Conservation (phyloP, 2,329 filamentous ascomycete genomes). For the Hypocrella siamensis region DNA sequence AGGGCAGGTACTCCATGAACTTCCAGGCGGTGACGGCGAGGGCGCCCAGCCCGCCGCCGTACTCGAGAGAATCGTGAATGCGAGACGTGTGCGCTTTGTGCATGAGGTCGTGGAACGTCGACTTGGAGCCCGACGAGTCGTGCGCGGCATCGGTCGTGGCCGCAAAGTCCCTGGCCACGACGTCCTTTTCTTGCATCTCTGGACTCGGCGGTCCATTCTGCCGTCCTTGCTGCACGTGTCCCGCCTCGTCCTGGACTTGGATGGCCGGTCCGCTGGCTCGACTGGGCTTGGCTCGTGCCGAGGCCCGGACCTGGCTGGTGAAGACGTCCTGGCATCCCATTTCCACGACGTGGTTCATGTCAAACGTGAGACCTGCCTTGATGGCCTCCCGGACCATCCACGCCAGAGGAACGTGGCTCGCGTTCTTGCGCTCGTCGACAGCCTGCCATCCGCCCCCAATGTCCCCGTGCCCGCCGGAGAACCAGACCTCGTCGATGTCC, state of each 20-base stretch:
- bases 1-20: slow-evolving; percentile 69
- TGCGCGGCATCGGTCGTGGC: not conserved
- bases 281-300: slow-evolving; percentile 1
- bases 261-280: slow-evolving; percentile 9
- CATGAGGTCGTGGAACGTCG: slow-evolving; percentile 40
- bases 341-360: slow-evolving; percentile 48
- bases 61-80: slow-evolving; percentile 59
- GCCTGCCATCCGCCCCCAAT: slow-evolving; percentile 63
- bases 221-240: slow-evolving; percentile 6
- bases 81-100: slow-evolving; percentile 35
- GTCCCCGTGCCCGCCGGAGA: slow-evolving; percentile 64
- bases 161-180: slow-evolving; percentile 1
- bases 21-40: slow-evolving; percentile 53
- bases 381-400: slow-evolving; percentile 52
- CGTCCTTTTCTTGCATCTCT: slow-evolving; percentile 8
- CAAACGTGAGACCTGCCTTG: slow-evolving; percentile 53
- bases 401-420: slow-evolving; percentile 52
- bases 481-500: slow-evolving; percentile 70
- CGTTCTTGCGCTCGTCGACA: slow-evolving; percentile 37
- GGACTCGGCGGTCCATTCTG: slow-evolving; percentile 7
- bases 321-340: slow-evolving; percentile 37
- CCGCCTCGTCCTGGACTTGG: slow-evolving; percentile 7
- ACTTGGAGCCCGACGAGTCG: slow-evolving; percentile 3
- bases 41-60: slow-evolving; percentile 38
- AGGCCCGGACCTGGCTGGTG: slow-evolving; percentile 3